Evolutionary conservation across 2,329 filamentous ascomycete species (phyloP), one percentile per base, ranked within the genome.

Genomic region (Ophidiomyces ophidiicola): DNA sequence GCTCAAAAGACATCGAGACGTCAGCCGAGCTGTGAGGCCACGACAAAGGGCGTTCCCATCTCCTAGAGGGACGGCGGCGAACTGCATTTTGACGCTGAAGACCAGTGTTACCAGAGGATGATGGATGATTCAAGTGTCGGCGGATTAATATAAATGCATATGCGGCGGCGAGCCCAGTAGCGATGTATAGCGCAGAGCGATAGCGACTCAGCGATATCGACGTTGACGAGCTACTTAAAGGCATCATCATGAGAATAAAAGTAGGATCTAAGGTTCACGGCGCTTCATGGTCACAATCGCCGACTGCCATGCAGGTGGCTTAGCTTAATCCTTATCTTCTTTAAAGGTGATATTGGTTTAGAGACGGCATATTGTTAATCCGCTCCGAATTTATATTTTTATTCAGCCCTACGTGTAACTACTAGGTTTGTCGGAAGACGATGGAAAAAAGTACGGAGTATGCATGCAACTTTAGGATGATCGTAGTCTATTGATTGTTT

Each of bases 131-230:
- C 28, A 61, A 39, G 33, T 55, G 50, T 39, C 55, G 58, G 39
- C 57, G 59, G 17, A 63, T 54, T 28, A 62, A 60, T 10, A 62
- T 50, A 25, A 65, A 46, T n/a, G 60, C 61, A 42, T 61, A 63
- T 11, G 62, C 57, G 23, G 60, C 58, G 28, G 57, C 59, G 26
- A 63, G 53, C 6, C 62, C 62, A 25, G 61, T 58, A 26, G 62
- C 51, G n/a, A 63, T 49, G 49, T 61, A 62, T 17, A 64, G 49
- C 21, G 57, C 48, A 18, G 61, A 61, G 36, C 60, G 60, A 39
- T 63, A 63, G 18, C 38, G 38, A 20, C 31, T 25, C 6, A 36
- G 32, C 4, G 38, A 35, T 17, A 25, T 29, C 11, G 31, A 25
- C n/a, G 24, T 31, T 2, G 38, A 30, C 5, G 24, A 17, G 25